Evolutionary conservation across 75 land plant genomes (phyloP), one percentile per base, ranked within the genome.

Genomic region (Azolla pinnata): DNA sequence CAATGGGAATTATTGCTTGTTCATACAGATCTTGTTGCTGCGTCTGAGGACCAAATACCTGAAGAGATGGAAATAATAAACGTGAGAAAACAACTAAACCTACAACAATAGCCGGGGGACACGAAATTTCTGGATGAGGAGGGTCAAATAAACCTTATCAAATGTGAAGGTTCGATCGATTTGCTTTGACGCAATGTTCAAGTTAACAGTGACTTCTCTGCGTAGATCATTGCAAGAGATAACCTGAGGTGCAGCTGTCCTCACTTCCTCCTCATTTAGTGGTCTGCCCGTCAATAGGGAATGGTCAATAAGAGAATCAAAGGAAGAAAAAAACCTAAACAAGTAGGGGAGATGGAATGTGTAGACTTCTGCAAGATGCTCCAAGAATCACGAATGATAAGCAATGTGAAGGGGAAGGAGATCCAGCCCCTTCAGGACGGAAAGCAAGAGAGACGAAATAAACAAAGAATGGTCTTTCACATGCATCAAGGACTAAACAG

Each of bases 11-110:
- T 7, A 85, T 70, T 1, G 83, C 85, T 40, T 72, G 75, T 31
- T 88, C 83, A 60, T 79, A 84, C 28, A 82, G 69, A 27, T 77
- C 71, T 30, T 60, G 75, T 52, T 88, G 89, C 63, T 80, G 62
- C 14, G 86, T 70, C 1, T 70, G 32, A 16, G 89, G 89, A 56
- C 95, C 95, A 79, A 88, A 88, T 14, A 88, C 95, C 92, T 87
- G 59, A 29, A 17, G 29, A 26, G 54, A 14, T 14, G 4, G 14
- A 20, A 48, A 17, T 5, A 48, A 8, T 20, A 48, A 23, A 23
- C 49, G 21, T 2, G 10, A 46, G 49, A 46, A 23, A 14, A 46
- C 49, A 46, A 46, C 21, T 17, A 14, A 46, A 14, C 2, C 14
- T 2, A 4, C n/a, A 46, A 46, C 4, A 46, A 46, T 2, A 46